Conservation (phyloP, 2,329 filamentous ascomycete species). For the Pseudocercospora macadamiae region DNA sequence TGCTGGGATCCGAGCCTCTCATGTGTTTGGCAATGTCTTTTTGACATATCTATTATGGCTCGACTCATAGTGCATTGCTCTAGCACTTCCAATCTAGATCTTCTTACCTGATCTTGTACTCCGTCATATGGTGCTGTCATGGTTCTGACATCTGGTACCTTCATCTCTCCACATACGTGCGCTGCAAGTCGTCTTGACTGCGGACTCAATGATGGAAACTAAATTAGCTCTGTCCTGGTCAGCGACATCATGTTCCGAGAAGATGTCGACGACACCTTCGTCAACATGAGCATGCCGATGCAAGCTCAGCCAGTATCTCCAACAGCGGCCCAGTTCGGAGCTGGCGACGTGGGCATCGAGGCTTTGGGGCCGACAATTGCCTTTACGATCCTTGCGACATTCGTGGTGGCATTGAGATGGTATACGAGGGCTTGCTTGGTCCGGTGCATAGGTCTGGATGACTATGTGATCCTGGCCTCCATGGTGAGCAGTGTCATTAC, state of each 20-base stretch:
- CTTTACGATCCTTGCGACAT: constrained; percentile 34
- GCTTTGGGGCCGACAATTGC: constrained; percentile 39
- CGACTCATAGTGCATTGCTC: not conserved
- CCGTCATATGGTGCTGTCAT: not conserved
- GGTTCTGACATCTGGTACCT: not conserved
- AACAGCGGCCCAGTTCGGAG: constrained; percentile 22
- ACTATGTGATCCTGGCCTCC: constrained; percentile 41
- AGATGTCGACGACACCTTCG: not conserved
- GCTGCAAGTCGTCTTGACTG: not conserved
- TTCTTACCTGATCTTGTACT: not conserved
- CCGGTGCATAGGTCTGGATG: constrained; percentile 40
- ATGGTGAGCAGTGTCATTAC: constrained; percentile 29
- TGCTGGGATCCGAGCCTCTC: constrained; percentile 1
- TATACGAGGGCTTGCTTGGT: constrained; percentile 40
- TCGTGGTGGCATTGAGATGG: constrained; percentile 39
- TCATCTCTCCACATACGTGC: no score
- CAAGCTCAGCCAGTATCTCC: constrained; percentile 14
- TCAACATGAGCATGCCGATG: constrained; percentile 1
- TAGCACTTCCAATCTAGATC: constrained; percentile 3
- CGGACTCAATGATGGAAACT: not conserved
- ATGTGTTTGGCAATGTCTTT: not conserved
- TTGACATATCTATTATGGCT: not conserved
- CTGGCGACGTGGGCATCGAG: constrained; percentile 34
- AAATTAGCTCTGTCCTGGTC: not conserved
- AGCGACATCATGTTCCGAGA: constrained; percentile 8